These are phyloP conservation scores for Verticillium nonalfalfae DNA, from an alignment of 2,329 filamentous ascomycete genomes.

Conservation along the genomic window DNA sequence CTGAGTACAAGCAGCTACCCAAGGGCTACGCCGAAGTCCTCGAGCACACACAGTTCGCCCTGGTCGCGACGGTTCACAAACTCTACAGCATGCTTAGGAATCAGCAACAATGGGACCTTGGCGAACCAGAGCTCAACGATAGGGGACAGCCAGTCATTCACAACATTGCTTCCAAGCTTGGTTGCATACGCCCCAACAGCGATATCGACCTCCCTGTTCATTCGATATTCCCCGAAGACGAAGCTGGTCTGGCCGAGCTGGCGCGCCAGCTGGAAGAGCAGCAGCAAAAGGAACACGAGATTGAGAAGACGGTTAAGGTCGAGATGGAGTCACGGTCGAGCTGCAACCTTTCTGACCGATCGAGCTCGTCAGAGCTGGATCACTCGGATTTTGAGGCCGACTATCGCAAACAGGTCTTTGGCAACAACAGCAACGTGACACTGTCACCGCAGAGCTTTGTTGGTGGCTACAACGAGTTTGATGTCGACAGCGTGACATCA, in stretches of 20 bases:
- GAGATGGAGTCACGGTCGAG: constrained; percentile 27
- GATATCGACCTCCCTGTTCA: constrained; percentile 53
- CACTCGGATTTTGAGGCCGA: constrained; percentile 50
- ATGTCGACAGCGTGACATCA: constrained; percentile 28
- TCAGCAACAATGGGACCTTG: constrained; percentile 52
- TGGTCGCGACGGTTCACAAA: constrained; percentile 60
- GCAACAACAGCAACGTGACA: constrained; percentile 34
- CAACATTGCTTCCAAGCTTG: constrained; percentile 58
- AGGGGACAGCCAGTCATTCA: constrained; percentile 58
- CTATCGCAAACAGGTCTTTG: constrained; percentile 43
- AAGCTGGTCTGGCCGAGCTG: constrained; percentile 49
- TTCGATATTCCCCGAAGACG: constrained; percentile 55
- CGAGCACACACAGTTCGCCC: constrained; percentile 58
- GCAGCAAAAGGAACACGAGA: constrained; percentile 34
- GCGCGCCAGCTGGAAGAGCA: constrained; percentile 46
- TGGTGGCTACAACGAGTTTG: constrained; percentile 32
- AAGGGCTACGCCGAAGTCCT: constrained; percentile 59
- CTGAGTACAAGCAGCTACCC: constrained; percentile 61
- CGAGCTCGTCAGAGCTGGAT: constrained; percentile 48
- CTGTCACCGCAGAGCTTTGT: constrained; percentile 49
- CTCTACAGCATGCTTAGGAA: constrained; percentile 58
- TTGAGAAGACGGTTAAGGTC: constrained; percentile 18
- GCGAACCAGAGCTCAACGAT: constrained; percentile 59
- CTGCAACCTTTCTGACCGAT: constrained; percentile 36
- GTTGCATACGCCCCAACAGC: constrained; percentile 56